Evolutionary conservation across 345 rosid species (phyloP).

Genomic region (Acer saccharum): DNA sequence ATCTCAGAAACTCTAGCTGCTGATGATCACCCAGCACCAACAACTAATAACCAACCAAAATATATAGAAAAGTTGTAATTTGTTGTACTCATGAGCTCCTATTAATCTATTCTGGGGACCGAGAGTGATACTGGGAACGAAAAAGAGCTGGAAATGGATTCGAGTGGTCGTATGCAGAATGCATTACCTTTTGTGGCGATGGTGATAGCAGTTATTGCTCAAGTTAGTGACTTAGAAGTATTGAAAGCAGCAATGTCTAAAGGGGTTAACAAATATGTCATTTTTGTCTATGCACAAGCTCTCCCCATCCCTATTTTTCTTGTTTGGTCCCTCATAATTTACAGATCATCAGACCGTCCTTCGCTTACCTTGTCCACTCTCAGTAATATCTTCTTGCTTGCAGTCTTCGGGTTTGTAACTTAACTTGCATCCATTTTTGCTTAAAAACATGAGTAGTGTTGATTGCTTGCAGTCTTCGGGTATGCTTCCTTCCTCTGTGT

Average conservation of each 20-base stretch:
- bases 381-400: slow-evolving; percentile 43
- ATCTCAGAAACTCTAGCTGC: no score
- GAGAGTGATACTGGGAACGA: background rate
- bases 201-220: slow-evolving; percentile 39
- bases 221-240: slow-evolving; percentile 35
- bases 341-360: slow-evolving; percentile 28
- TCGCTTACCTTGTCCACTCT: slow-evolving; percentile 35
- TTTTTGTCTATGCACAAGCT: slow-evolving; percentile 41
- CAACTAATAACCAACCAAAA: no score
- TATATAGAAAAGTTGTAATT: no score
- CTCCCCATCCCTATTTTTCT: slow-evolving; percentile 47
- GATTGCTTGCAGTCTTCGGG: background rate
- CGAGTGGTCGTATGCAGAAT: background rate
- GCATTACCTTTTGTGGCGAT: slow-evolving; percentile 38
- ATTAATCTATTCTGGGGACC: no score
- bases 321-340: slow-evolving; percentile 40
- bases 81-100: no score
- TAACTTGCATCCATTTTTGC: no score
- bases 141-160: no score
- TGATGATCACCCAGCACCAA: no score
- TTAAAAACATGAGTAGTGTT: background rate
- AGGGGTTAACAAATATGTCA: slow-evolving; percentile 47
- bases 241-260: slow-evolving; percentile 48
- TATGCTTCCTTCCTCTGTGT: no score
- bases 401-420: slow-evolving; percentile 41